Evolutionary conservation across 139 green algal genomes (phyloP).

Genomic region (Nannochloris sp.): DNA sequence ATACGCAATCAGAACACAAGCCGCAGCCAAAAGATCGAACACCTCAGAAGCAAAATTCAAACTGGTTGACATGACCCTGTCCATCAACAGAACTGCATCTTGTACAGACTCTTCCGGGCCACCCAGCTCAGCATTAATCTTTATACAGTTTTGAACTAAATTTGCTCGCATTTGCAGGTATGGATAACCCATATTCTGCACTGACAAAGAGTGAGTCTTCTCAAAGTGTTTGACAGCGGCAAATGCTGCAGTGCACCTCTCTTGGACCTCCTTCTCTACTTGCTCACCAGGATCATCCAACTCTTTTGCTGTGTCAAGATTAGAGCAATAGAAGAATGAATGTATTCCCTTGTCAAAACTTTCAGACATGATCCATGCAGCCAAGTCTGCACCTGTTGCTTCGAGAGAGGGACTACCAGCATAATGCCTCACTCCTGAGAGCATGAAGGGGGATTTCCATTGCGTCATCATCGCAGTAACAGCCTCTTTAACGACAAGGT

Average conservation of each 20-base stretch:
- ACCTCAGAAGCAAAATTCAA: slow-evolving; percentile 24
- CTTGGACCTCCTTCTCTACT: slow-evolving; percentile 23
- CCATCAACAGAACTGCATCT: slow-evolving; percentile 22
- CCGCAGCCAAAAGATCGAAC: slow-evolving; percentile 36
- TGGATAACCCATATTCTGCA: slow-evolving; percentile 58
- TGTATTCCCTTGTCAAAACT: slow-evolving; percentile 51
- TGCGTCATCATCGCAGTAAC: slow-evolving; percentile 55
- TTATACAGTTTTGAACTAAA: slow-evolving; percentile 44
- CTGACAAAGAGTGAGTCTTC: slow-evolving; percentile 28
- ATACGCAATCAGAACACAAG: slow-evolving; percentile 34
- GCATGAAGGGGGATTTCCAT: slow-evolving; percentile 60
- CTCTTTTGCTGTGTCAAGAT: slow-evolving; percentile 19
- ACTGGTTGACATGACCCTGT: slow-evolving; percentile 18
- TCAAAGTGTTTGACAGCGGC: slow-evolving; percentile 27
- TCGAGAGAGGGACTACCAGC: slow-evolving; percentile 45
- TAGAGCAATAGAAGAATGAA: slow-evolving; percentile 56
- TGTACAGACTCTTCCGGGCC: slow-evolving; percentile 7
- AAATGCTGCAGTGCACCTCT: slow-evolving; percentile 33
- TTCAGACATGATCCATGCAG: slow-evolving; percentile 44
- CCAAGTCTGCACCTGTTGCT: slow-evolving; percentile 32
- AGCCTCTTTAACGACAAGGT: slow-evolving; percentile 81
- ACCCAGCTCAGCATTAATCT: neutral
- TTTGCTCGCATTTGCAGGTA: slow-evolving; percentile 50
- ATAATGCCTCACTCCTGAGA: slow-evolving; percentile 36
- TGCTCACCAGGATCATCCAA: slow-evolving; percentile 3